A percentile compares a stretch with the other conserved stretches of the same genome.
phyloP scores from a whole-genome alignment of 1,284 basidiomycete species.

The Ustilago loliicola region DNA sequence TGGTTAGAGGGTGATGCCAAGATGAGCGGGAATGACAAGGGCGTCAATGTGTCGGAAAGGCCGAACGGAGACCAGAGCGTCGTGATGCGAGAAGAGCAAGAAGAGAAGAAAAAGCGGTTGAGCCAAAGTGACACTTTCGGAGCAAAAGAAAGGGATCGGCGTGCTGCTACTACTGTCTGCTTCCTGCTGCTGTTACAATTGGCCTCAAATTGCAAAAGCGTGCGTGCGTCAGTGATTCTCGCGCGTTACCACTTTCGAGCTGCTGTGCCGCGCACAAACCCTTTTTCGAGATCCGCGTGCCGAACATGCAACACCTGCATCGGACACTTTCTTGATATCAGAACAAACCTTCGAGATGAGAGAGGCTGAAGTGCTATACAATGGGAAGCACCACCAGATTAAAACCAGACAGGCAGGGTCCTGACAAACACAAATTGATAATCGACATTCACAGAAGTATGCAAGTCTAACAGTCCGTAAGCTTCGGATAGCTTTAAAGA shows the following conservation, averaged over 20 bases:
- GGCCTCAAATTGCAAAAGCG: neutral
- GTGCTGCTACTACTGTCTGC: no score
- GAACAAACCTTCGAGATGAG: no score
- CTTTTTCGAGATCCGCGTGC: neutral
- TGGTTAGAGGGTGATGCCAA: neutral
- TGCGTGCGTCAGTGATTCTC: neutral
- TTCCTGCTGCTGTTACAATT: neutral
- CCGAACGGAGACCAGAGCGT: neutral
- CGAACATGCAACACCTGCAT: conserved; percentile 5
- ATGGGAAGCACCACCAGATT: no score
- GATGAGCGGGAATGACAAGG: neutral
- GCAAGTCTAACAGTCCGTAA: no score
- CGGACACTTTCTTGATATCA: neutral
- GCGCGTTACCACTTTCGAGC: neutral
- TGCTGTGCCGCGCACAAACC: conserved; percentile 5
- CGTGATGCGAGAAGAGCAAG: neutral
- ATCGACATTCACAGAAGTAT: no score
- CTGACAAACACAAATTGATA: no score
- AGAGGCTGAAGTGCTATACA: no score
- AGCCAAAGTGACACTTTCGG: conserved; percentile 13
- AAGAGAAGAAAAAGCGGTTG: neutral
- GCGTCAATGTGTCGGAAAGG: neutral
- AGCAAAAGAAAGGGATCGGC: conserved; percentile 8
- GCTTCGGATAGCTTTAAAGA: neutral
- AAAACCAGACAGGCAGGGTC: no score